phyloP scores from a whole-genome alignment of 306 rosid genomes.

The Prinsepia uniflora region DNA sequence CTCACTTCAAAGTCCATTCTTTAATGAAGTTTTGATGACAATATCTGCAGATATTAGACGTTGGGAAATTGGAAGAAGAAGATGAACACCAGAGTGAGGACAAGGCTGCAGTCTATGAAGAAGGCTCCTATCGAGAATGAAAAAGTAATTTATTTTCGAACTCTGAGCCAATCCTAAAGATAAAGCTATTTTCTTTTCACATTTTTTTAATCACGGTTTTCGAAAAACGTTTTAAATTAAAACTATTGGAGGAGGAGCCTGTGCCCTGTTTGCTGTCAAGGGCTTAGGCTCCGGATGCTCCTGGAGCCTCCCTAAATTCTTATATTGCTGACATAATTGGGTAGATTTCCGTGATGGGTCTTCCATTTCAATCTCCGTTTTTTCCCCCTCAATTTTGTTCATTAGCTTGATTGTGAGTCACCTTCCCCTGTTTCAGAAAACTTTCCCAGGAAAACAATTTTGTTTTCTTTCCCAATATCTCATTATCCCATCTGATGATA shows the following conservation, averaged over 20 bases:
- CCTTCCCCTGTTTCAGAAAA: slow-evolving; percentile 7
- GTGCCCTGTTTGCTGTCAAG: not conserved
- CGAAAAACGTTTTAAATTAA: slow-evolving; percentile 44
- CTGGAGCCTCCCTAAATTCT: slow-evolving; percentile 27
- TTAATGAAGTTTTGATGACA: slow-evolving; percentile 15
- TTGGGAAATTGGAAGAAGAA: slow-evolving; percentile 3
- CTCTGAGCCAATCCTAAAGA: not conserved
- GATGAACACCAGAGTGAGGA: slow-evolving; percentile 53
- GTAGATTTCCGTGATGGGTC: slow-evolving; percentile 19
- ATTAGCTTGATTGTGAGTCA: not conserved
- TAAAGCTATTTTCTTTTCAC: slow-evolving; percentile 1
- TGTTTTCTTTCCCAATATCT: slow-evolving; percentile 9
- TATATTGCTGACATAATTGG: slow-evolving; percentile 11
- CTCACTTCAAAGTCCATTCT: slow-evolving; percentile 6
- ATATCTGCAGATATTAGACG: slow-evolving; percentile 33
- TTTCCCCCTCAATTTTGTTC: not conserved
- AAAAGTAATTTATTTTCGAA: slow-evolving; percentile 43
- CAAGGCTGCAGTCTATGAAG: slow-evolving; percentile 41
- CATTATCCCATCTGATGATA: not conserved
- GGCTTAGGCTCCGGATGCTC: slow-evolving; percentile 22
- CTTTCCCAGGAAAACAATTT: slow-evolving; percentile 8
- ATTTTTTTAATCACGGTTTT: slow-evolving; percentile 14
- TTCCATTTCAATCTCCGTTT: not conserved
- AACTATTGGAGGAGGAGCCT: slow-evolving; percentile 29
- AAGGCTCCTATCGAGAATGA: slow-evolving; percentile 48